phyloP scores from a whole-genome alignment of 192 early-diverging fungal species.

The Gonapodya prolifera region DNA sequence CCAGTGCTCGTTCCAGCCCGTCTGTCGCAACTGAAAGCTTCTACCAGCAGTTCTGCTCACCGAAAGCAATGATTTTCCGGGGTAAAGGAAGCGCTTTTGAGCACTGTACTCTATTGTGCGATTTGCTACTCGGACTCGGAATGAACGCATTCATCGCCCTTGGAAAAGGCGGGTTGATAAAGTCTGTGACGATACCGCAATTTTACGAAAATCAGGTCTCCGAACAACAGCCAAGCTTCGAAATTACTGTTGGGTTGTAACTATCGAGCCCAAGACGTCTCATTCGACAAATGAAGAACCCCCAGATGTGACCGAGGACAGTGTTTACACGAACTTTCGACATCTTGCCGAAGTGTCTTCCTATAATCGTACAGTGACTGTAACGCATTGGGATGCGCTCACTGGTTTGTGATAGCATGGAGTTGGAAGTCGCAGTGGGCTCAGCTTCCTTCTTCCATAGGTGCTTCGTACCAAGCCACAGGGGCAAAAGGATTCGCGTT shows the following conservation, averaged over 20 bases:
- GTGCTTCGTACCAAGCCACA: constrained; percentile 6
- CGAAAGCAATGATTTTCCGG: constrained; percentile 16
- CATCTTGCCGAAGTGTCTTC: not conserved
- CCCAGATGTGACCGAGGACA: not conserved
- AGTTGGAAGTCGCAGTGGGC: not conserved
- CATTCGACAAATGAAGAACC: no score
- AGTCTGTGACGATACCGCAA: no score
- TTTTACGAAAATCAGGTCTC: no score
- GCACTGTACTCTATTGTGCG: constrained; percentile 21
- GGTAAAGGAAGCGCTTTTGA: constrained; percentile 17
- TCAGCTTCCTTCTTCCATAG: not conserved
- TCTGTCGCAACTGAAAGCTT: constrained; percentile 11
- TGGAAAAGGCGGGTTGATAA: constrained; percentile 12
- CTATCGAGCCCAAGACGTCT: constrained; percentile 10
- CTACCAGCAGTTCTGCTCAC: constrained; percentile 15
- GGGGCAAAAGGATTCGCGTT: constrained; percentile 11
- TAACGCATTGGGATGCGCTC: constrained; percentile 22
- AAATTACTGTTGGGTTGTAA: constrained; percentile 29
- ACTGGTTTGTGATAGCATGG: constrained; percentile 13
- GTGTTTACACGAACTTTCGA: not conserved
- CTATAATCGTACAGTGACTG: not conserved
- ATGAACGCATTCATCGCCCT: constrained; percentile 23
- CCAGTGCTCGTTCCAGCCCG: not conserved
- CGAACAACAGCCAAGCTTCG: constrained; percentile 19
- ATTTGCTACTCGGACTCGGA: constrained; percentile 16